Evolutionary conservation across 306 rosid species (phyloP).

Genomic region (Sphenostylis stenocarpa): DNA sequence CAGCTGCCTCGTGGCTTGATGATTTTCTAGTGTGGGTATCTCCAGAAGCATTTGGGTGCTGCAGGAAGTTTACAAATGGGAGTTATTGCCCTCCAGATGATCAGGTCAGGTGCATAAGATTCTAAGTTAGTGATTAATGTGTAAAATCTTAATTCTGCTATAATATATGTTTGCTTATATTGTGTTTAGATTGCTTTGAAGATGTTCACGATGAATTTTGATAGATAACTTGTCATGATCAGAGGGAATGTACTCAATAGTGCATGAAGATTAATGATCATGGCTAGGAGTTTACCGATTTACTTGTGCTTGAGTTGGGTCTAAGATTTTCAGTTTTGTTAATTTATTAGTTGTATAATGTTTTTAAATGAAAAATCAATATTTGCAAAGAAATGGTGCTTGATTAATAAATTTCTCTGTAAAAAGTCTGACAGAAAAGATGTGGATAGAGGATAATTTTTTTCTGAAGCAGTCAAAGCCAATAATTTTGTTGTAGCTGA

Average conservation of each 20-base stretch:
- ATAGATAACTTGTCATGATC: neutral
- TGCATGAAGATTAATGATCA: constrained; percentile 1
- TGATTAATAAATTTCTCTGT: neutral
- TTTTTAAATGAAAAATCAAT: constrained; percentile 18
- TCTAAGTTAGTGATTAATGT: constrained; percentile 3
- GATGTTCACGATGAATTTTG: neutral
- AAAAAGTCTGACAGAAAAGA: neutral
- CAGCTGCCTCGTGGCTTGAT: constrained; percentile 99
- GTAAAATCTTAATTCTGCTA: constrained; percentile 5
- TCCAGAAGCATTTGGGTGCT: constrained; percentile 99
- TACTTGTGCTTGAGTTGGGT: constrained; percentile 2
- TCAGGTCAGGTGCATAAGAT: constrained; percentile 60
- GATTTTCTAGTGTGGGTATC: constrained; percentile 98
- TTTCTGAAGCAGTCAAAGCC: neutral
- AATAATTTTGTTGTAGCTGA: constrained; percentile 33
- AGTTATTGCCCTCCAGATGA: constrained; percentile 95
- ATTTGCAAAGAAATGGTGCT: constrained; percentile 4
- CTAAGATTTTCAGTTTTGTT: constrained; percentile 21
- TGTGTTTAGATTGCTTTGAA: constrained; percentile 13
- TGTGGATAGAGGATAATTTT: constrained; percentile 14
- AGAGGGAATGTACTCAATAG: constrained; percentile 6
- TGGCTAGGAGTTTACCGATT: constrained; percentile 18
- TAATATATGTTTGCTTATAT: neutral
- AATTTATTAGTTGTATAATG: neutral
- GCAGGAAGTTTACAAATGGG: constrained; percentile 89